Evolutionary conservation across 2,329 filamentous ascomycete species (phyloP).

Genomic region (Ophiostoma angusticollis): DNA sequence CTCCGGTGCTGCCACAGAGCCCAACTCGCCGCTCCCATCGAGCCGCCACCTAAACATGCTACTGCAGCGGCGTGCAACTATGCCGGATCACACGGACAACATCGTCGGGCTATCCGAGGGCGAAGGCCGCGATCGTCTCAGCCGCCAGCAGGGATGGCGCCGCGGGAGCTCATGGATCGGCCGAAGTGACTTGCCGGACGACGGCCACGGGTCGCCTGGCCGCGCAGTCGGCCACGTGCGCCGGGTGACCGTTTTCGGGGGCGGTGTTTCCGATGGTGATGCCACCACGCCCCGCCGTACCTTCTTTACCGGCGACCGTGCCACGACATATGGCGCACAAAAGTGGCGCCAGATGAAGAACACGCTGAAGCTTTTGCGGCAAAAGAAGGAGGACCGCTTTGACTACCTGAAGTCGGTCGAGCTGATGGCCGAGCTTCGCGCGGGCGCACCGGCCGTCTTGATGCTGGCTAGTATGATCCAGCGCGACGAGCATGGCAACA

Average conservation of each 20-base stretch:
- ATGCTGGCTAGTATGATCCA: conserved; percentile 98
- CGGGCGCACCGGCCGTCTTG: conserved; percentile 81
- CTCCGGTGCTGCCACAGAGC: conserved; percentile 24
- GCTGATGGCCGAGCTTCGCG: conserved; percentile 85
- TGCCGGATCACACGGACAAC: conserved; percentile 45
- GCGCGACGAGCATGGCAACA: conserved; percentile 89
- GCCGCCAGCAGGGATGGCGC: conserved; percentile 41
- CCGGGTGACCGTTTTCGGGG: conserved; percentile 51
- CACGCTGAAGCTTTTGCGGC: conserved; percentile 64
- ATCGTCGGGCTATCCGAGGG: conserved; percentile 62
- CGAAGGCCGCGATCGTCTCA: conserved; percentile 53
- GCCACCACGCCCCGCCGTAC: conserved; percentile 42
- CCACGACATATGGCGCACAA: conserved; percentile 61
- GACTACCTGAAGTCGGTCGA: conserved; percentile 94
- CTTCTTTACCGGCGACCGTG: conserved; percentile 51
- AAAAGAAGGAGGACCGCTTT: conserved; percentile 75
- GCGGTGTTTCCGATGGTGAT: conserved; percentile 49
- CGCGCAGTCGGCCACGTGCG: conserved; percentile 51
- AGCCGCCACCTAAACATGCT: conserved; percentile 39
- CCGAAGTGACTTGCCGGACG: conserved; percentile 37
- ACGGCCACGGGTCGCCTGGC: conserved; percentile 32
- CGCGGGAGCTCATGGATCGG: conserved; percentile 47
- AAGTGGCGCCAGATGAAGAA: conserved; percentile 92
- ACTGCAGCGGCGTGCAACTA: conserved; percentile 51
- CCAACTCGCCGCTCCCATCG: conserved; percentile 28